A percentile compares a stretch with the other conserved stretches of the same genome.
phyloP scores from a whole-genome alignment of 208 protist genomes.

The Acanthamoeba lenticulata region DNA sequence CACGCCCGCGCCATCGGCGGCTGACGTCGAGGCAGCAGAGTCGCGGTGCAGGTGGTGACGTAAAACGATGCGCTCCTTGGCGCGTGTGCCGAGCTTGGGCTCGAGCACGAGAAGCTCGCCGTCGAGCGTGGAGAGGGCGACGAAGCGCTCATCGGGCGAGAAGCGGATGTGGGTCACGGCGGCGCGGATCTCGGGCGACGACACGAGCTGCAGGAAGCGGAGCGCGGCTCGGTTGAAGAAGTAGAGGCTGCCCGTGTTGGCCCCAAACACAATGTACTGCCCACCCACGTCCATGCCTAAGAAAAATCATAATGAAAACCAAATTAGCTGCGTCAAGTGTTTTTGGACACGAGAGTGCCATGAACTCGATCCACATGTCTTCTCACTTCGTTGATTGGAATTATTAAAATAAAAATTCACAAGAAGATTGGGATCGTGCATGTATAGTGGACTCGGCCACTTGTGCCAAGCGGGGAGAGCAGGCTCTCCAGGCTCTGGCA shows the following conservation, averaged over 20 bases:
- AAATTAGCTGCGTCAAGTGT: neutral
- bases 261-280: neutral
- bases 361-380: too few relatives aligned
- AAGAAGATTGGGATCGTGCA: neutral
- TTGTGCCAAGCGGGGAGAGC: neutral
- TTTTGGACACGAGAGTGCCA: too few relatives aligned
- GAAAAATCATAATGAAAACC: neutral
- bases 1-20: neutral
- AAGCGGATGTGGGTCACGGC: neutral
- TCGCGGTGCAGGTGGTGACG: neutral
- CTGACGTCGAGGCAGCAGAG: neutral
- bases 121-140: neutral
- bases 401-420: neutral
- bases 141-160: neutral
- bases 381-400: neutral
- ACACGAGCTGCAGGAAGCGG: conserved; percentile 10
- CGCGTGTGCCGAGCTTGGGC: neutral
- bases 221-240: neutral
- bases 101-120: neutral
- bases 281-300: neutral
- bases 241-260: conserved; percentile 37
- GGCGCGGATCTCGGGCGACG: neutral
- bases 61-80: neutral
- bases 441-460: neutral
- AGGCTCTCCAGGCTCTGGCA: neutral